Evolutionary conservation across 179 eudicot species (phyloP).

Genomic region (Patellifolia procumbens): DNA sequence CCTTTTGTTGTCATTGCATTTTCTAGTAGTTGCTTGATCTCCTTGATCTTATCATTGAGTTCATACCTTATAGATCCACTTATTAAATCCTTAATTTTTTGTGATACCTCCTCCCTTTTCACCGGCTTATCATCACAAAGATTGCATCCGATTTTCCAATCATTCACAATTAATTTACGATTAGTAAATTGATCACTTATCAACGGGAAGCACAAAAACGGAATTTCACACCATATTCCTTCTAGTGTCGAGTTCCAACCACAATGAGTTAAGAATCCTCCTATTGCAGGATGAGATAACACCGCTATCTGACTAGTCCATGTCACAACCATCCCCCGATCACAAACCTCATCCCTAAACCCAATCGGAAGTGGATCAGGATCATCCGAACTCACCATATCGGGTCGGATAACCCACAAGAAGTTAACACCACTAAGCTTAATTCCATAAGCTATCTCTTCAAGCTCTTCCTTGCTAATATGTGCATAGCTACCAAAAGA

Average conservation of each 20-base stretch:
- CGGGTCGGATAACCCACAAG: slow-evolving; percentile 43
- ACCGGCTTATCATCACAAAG: slow-evolving; percentile 37
- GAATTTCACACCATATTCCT: slow-evolving; percentile 43
- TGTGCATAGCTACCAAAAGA: slow-evolving; percentile 51
- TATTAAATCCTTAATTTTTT: slow-evolving; percentile 39
- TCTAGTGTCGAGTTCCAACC: slow-evolving; percentile 49
- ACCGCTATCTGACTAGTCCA: slow-evolving; percentile 38
- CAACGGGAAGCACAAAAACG: slow-evolving; percentile 39
- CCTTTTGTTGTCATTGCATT: slow-evolving; percentile 40
- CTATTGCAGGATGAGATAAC: slow-evolving; percentile 34
- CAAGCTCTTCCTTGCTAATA: slow-evolving; percentile 30
- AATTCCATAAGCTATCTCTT: slow-evolving; percentile 43
- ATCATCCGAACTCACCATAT: slow-evolving; percentile 47
- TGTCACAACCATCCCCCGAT: slow-evolving; percentile 35
- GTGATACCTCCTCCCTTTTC: slow-evolving; percentile 38
- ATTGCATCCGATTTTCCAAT: slow-evolving; percentile 46
- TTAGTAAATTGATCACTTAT: slow-evolving; percentile 43
- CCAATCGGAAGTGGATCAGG: slow-evolving; percentile 42
- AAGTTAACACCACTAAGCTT: slow-evolving; percentile 35
- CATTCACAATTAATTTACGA: slow-evolving; percentile 40
- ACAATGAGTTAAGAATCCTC: slow-evolving; percentile 45
- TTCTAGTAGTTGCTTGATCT: slow-evolving; percentile 33
- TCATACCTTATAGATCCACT: slow-evolving; percentile 17
- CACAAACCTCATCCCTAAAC: slow-evolving; percentile 38
- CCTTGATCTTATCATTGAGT: slow-evolving; percentile 37